Percentiles rank a stretch among this genome's conserved stretches.
phyloP scores from a whole-genome alignment of 805 yeast genomes.

The Myxozyma sirexii region DNA sequence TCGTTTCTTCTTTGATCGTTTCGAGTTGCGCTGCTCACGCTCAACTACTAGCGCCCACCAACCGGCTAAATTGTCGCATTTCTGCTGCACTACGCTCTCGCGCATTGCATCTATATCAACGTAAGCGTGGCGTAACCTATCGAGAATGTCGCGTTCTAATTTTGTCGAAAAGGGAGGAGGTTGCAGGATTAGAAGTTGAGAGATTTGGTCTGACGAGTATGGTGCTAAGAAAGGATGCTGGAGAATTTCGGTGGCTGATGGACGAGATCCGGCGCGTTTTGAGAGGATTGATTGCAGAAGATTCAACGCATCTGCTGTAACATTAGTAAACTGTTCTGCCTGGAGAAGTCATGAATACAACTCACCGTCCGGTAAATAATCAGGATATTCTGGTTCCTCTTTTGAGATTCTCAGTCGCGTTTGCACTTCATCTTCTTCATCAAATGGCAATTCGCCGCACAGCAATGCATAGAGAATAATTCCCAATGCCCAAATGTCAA shows the following conservation, averaged over 20 bases:
- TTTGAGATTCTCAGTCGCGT: slow-evolving; percentile 63
- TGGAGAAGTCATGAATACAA: background rate
- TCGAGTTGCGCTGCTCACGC: slow-evolving; percentile 21
- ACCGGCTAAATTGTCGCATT: slow-evolving; percentile 74
- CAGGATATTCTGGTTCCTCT: slow-evolving; percentile 63
- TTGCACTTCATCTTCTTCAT: slow-evolving; percentile 69
- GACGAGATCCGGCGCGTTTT: slow-evolving; percentile 69
- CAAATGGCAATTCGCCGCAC: slow-evolving; percentile 89
- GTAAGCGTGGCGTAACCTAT: slow-evolving; percentile 61
- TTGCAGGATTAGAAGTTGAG: slow-evolving; percentile 45
- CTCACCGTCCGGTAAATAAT: slow-evolving; percentile 46
- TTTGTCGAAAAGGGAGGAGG: slow-evolving; percentile 58
- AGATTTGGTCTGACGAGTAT: slow-evolving; percentile 42
- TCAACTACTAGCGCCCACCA: slow-evolving; percentile 71
- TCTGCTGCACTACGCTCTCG: slow-evolving; percentile 57
- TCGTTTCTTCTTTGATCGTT: slow-evolving; percentile 5
- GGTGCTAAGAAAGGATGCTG: slow-evolving; percentile 47
- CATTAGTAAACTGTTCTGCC: too few species aligned
- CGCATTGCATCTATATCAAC: slow-evolving; percentile 64
- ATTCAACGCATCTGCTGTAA: slow-evolving; percentile 48
- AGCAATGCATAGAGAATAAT: slow-evolving; percentile 82
- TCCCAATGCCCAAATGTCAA: slow-evolving; percentile 92
- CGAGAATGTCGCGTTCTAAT: slow-evolving; percentile 63
- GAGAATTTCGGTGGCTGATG: slow-evolving; percentile 56
- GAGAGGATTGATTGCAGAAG: slow-evolving; percentile 58